Conservation (phyloP, 768 basidiomycete genomes). For the Antrodiella citrinella region DNA sequence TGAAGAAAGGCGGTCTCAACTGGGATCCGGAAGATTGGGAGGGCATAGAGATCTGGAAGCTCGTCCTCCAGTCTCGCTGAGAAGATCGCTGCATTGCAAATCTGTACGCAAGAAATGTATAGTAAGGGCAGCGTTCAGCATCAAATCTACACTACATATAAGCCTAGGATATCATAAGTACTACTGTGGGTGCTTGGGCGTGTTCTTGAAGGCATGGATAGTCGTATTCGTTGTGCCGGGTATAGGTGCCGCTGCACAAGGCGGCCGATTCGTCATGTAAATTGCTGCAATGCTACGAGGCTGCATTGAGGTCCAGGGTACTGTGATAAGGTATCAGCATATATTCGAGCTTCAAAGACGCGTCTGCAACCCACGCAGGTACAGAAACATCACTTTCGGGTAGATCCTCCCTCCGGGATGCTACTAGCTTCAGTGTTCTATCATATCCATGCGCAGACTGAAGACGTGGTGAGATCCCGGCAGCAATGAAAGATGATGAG, state of each 20-base stretch:
- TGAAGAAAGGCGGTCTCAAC: slow-evolving; percentile 45
- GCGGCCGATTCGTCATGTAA: too few relatives aligned
- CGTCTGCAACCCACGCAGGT: slow-evolving; percentile 8
- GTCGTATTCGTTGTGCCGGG: neutral
- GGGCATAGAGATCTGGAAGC: slow-evolving; percentile 73
- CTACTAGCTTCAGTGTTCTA: slow-evolving; percentile 50
- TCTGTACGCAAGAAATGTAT: neutral
- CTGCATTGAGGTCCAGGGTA: too few relatives aligned
- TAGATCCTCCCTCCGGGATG: slow-evolving; percentile 50
- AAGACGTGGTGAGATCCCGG: too few relatives aligned
- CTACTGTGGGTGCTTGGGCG: neutral
- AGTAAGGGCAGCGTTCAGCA: neutral
- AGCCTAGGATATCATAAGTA: neutral
- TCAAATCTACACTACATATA: neutral
- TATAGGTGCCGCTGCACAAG: too few relatives aligned
- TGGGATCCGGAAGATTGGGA: slow-evolving; percentile 75
- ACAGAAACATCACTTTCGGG: slow-evolving; percentile 18
- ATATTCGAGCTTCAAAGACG: too few relatives aligned
- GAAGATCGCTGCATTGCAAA: neutral
- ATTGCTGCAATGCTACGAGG: neutral
- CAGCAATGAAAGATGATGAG: neutral
- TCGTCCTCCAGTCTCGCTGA: slow-evolving; percentile 6
- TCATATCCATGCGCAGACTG: slow-evolving; percentile 76
- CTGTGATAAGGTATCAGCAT: too few relatives aligned
- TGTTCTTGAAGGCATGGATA: neutral